Conservation (phyloP, 371 early-diverging fungal species). For the Fennellomyces sp. region DNA sequence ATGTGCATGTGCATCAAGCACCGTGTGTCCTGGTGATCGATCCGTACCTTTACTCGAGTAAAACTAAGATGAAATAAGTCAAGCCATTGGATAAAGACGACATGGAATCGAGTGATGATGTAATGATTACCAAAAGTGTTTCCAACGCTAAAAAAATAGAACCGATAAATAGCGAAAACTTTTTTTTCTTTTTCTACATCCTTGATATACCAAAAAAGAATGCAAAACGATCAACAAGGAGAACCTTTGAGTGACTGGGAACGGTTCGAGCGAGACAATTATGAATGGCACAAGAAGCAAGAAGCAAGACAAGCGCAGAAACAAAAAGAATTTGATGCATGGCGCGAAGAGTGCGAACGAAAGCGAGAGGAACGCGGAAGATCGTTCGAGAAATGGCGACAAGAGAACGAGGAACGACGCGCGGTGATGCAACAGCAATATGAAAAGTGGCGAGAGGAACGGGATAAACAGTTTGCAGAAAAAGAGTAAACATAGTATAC, state of each 20-base stretch:
- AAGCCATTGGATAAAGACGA: too few species aligned
- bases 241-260: neutral
- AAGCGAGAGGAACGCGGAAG: neutral
- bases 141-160: neutral
- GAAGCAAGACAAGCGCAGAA: neutral
- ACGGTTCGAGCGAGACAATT: neutral
- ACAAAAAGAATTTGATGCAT: neutral
- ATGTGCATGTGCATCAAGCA: too few species aligned
- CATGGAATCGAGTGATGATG: neutral
- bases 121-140: neutral
- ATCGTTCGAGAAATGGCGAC: neutral
- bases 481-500: too few species aligned
- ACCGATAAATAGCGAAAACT: neutral
- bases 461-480: too few species aligned
- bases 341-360: neutral
- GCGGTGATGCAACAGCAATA: neutral
- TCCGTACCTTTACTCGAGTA: too few species aligned
- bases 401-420: neutral
- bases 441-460: neutral
- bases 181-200: neutral
- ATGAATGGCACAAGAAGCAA: neutral
- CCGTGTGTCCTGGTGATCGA: too few species aligned
- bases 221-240: neutral
- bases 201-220: too few species aligned
- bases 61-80: too few species aligned